These are phyloP conservation scores for Colletotrichum kahawae DNA, from an alignment of 2,329 filamentous ascomycete species.

Conservation along the genomic window DNA sequence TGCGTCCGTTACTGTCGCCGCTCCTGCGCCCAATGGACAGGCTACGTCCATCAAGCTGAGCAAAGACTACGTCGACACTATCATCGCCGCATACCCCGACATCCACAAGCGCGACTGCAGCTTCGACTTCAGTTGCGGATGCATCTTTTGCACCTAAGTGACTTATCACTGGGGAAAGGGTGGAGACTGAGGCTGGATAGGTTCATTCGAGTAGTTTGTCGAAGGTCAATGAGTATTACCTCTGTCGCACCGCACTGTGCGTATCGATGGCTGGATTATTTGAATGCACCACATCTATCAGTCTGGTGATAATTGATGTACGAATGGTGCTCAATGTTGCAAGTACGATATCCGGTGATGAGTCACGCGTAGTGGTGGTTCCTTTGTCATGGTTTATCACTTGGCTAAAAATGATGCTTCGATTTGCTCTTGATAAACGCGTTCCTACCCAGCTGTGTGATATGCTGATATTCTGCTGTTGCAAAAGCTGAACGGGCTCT, in stretches of 20 bases:
- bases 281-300: neutral
- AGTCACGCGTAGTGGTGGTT: too few species aligned
- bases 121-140: neutral
- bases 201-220: neutral
- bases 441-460: neutral
- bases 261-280: neutral
- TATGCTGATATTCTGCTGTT: neutral
- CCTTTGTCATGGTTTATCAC: neutral
- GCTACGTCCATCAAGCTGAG: neutral
- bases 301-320: neutral
- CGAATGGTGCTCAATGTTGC: neutral
- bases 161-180: neutral
- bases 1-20: neutral
- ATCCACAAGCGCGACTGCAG: neutral
- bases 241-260: neutral
- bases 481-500: neutral
- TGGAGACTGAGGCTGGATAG: neutral
- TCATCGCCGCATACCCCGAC: neutral
- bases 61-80: constrained; percentile 12
- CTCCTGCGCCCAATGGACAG: neutral
- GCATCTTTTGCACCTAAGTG: neutral
- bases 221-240: neutral
- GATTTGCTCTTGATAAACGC: neutral
- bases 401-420: neutral
- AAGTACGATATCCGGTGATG: accelerated